Base-by-base conservation (phyloP, 805 yeast species). In the Candida fluviatilis region DNA sequence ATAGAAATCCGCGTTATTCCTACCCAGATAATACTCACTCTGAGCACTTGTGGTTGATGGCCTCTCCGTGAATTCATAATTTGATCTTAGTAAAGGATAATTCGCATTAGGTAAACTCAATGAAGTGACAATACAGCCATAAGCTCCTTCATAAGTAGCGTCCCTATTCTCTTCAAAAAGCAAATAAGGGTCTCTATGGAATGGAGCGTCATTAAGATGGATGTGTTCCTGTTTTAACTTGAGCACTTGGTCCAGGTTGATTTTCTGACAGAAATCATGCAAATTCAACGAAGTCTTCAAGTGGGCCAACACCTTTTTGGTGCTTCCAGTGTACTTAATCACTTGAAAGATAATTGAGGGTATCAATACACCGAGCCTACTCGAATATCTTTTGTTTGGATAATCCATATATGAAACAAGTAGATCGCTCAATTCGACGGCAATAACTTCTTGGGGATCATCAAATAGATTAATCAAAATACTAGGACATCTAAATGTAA, bases 111-210 rank as follows among this genome's bases (percentile, higher is more conserved):
- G 90, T 2, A 84, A 51, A 1, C 88, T 68, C 3, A 82, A 61
- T 0, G 87, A 75, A 0, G 89, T 80, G 15, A 67, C 57, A 6
- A 84, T 73, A 4, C 75, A 62, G 0, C 82, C 80, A 43, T 59
- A 71, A 0, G 69, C 65, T 4, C 66, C 65, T n/a, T 66, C 58
- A 47, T 81, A 85, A 1, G 49, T 49, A 0, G 61, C 56, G 35
- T 71, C 73, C 38, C 81, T 73, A 11, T 63, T 60, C 11, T 70
- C 68, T 5, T 69, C 71, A 3, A 75, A 72, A 6, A 91, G 55
- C 19, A 91, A 57, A 54, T 88, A 90, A 0, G 93, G 82, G 15
- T 80, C 66, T 39, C 99, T 62, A 48, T 87, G 93, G 45, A 78
- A 88, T 0, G 96, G 88, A 0, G 85, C 84, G 66, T 93, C 99